phyloP scores from a whole-genome alignment of 345 rosid genomes.

The Bretschneidera sinensis region DNA sequence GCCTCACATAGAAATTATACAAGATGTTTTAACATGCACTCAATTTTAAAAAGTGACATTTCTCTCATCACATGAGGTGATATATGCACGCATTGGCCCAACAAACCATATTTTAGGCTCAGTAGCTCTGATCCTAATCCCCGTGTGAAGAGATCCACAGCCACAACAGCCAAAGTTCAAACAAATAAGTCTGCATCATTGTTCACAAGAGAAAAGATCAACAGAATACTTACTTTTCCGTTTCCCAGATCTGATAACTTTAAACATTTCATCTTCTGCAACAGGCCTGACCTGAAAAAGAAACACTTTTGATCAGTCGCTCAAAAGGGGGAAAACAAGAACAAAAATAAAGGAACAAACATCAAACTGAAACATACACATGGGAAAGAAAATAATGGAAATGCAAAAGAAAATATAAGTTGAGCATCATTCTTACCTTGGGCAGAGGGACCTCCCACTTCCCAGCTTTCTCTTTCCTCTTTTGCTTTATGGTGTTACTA shows the following conservation, averaged over 20 bases:
- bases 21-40: no score
- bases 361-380: background rate
- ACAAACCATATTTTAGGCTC: no score
- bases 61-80: no score
- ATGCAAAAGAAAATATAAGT: background rate
- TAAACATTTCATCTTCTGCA: slow-evolving; percentile 98
- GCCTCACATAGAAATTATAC: background rate
- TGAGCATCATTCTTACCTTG: slow-evolving; percentile 41
- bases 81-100: no score
- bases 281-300: slow-evolving; percentile 83
- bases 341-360: background rate
- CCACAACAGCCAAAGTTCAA: background rate
- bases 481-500: slow-evolving; percentile 91
- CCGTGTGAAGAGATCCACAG: background rate
- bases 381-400: background rate
- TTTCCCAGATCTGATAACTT: slow-evolving; percentile 85
- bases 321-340: no score
- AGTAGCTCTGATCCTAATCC: no score
- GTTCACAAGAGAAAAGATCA: background rate
- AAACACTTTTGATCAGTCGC: background rate
- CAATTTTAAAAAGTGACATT: background rate
- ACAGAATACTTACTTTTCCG: slow-evolving; percentile 60
- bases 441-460: slow-evolving; percentile 97
- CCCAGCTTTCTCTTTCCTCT: slow-evolving; percentile 95
- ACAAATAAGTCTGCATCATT: background rate